These are phyloP conservation scores for Ligustrum vulgare DNA, from an alignment of 257 asterid genomes.

Conservation along the genomic window DNA sequence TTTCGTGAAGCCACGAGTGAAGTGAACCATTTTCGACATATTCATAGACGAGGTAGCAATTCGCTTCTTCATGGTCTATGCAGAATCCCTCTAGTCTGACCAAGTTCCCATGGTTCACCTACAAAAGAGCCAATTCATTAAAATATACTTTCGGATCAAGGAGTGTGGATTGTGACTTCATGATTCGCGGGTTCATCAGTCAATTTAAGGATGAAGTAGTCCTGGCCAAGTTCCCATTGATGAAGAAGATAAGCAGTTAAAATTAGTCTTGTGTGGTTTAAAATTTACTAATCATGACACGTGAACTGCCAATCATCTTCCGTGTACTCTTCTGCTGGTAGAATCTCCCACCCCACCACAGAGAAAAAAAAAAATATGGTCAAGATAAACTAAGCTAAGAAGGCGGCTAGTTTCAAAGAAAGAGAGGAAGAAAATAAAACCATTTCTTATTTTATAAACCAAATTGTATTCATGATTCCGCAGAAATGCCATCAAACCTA, in stretches of 20 bases:
- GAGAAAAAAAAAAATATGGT: neutral
- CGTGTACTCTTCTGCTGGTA: conserved; percentile 25
- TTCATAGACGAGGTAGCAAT: conserved; percentile 84
- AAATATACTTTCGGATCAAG: neutral
- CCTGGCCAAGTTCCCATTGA: neutral
- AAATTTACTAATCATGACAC: conserved; percentile 24
- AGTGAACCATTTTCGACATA: conserved; percentile 83
- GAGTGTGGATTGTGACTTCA: neutral
- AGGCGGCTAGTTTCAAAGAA: conserved; percentile 10
- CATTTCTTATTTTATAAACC: conserved; percentile 16
- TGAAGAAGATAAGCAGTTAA: neutral
- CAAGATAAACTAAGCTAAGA: neutral
- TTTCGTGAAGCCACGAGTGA: conserved; percentile 70
- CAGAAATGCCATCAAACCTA: conserved; percentile 42
- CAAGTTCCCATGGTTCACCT: conserved; percentile 97
- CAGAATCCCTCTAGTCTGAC: conserved; percentile 95
- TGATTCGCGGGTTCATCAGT: neutral
- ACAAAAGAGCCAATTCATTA: conserved; percentile 5
- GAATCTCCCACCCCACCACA: conserved; percentile 18
- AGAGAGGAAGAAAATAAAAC: conserved; percentile 3
- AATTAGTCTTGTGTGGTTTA: too few relatives aligned
- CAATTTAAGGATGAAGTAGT: neutral
- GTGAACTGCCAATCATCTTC: conserved; percentile 19
- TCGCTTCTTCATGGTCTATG: conserved; percentile 80
- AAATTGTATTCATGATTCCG: conserved; percentile 18